phyloP scores from a whole-genome alignment of 2,329 filamentous ascomycete species.

The Aspergillus felis region DNA sequence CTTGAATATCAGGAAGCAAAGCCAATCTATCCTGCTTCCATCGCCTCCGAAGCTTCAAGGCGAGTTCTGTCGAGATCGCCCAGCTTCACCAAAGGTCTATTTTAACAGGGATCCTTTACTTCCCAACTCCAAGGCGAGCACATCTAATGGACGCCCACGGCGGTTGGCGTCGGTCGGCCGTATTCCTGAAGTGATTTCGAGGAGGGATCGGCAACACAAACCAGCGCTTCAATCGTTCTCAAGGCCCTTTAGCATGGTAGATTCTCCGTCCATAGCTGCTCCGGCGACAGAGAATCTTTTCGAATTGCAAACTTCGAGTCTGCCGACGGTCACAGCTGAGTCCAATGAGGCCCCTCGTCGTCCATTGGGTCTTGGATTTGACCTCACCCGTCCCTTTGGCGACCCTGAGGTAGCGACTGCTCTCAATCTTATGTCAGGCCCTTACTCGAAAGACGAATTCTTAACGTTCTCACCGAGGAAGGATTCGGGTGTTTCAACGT shows the following conservation, averaged over 20 bases:
- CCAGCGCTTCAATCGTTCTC: constrained; percentile 79
- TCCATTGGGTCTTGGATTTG: constrained; percentile 21
- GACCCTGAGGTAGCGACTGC: constrained; percentile 28
- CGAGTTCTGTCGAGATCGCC: constrained; percentile 26
- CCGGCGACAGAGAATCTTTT: constrained; percentile 21
- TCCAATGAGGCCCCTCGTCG: constrained; percentile 22
- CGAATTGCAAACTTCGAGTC: constrained; percentile 21
- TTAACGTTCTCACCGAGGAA: constrained; percentile 70
- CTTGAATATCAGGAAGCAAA: constrained; percentile 30
- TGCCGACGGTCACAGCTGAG: constrained; percentile 17
- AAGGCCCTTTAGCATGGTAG: constrained; percentile 63
- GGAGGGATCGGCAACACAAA: constrained; percentile 58
- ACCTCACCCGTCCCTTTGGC: constrained; percentile 31
- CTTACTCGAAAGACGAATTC: constrained; percentile 57
- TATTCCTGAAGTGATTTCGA: constrained; percentile 76
- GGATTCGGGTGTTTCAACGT: constrained; percentile 63
- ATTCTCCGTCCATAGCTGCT: constrained; percentile 40
- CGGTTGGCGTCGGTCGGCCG: constrained; percentile 77
- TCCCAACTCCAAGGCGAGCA: constrained; percentile 12
- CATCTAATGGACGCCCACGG: constrained; percentile 48
- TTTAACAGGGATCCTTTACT: constrained; percentile 27
- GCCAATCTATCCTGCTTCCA: constrained; percentile 39
- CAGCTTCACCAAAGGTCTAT: constrained; percentile 35
- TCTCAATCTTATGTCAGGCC: constrained; percentile 33
- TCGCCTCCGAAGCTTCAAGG: constrained; percentile 38